phyloP scores from a whole-genome alignment of 1,284 basidiomycete species.

The Gomphus bonarii region DNA sequence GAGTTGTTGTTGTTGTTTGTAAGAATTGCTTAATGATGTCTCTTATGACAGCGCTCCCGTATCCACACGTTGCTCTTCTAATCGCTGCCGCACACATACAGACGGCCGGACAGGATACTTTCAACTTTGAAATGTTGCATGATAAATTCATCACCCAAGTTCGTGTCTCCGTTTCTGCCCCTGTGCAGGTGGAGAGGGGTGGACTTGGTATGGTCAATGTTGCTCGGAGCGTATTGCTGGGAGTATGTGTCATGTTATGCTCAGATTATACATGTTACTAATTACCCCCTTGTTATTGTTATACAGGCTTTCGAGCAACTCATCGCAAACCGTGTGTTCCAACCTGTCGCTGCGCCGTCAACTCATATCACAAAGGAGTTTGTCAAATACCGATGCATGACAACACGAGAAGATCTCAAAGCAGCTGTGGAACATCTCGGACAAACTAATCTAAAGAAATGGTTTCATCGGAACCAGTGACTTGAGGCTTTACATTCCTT shows the following conservation, averaged over 20 bases:
- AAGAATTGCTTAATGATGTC: background rate
- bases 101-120: slow-evolving; percentile 52
- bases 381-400: slow-evolving; percentile 49
- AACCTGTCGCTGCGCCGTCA: slow-evolving; percentile 34
- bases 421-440: slow-evolving; percentile 53
- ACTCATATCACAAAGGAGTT: slow-evolving; percentile 48
- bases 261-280: background rate
- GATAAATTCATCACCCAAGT: slow-evolving; percentile 59
- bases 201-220: slow-evolving; percentile 51
- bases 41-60: slow-evolving; percentile 41
- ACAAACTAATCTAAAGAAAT: slow-evolving; percentile 65
- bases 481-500: too few relatives aligned
- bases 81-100: slow-evolving; percentile 57
- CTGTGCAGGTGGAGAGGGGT: slow-evolving; percentile 61
- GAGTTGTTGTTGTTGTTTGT: slow-evolving; percentile 15
- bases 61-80: slow-evolving; percentile 64
- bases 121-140: slow-evolving; percentile 75
- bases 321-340: slow-evolving; percentile 40
- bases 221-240: slow-evolving; percentile 46
- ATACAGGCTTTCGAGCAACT: slow-evolving; percentile 66
- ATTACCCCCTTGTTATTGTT: background rate
- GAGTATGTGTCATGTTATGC: slow-evolving; percentile 31
- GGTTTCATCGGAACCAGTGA: slow-evolving; percentile 49
- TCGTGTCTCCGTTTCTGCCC: slow-evolving; percentile 55
- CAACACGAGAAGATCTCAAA: slow-evolving; percentile 50